Conservation (phyloP, 1,284 basidiomycete species). For the Ceratorhiza oryzae-sativae region DNA sequence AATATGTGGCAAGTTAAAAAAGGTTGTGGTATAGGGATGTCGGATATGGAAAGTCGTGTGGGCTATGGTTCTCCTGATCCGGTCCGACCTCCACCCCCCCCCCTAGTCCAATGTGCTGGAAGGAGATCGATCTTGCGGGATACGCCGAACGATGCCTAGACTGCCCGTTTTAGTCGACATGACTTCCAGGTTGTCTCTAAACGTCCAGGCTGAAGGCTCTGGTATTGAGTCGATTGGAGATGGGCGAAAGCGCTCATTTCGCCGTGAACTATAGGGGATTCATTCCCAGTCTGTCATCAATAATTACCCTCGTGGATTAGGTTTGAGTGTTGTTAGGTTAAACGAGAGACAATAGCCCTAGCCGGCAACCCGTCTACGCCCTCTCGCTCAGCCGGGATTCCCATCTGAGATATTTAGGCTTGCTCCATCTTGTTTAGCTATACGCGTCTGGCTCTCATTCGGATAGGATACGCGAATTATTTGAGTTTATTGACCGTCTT, state of each 20-base stretch:
- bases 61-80: constrained; percentile 5
- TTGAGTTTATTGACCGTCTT: constrained; percentile 9
- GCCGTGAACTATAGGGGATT: not conserved
- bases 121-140: constrained; percentile 3
- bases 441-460: constrained; percentile 10
- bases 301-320: constrained; percentile 4
- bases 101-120: not conserved
- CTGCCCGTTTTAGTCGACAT: not conserved
- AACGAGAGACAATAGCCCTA: not conserved
- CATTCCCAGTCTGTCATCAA: not conserved
- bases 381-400: not conserved
- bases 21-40: not conserved
- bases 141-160: not conserved
- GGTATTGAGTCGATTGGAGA: not conserved
- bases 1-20: not conserved
- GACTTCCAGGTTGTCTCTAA: no score
- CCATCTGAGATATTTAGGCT: not conserved
- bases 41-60: constrained; percentile 2
- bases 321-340: not conserved
- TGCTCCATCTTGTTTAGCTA: not conserved
- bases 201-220: no score
- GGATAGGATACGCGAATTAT: not conserved
- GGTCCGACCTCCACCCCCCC: no score
- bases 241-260: not conserved
- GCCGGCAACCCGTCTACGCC: not conserved